phyloP scores from a whole-genome alignment of 352 stramenopile species.

The Sclerospora graminicola region DNA sequence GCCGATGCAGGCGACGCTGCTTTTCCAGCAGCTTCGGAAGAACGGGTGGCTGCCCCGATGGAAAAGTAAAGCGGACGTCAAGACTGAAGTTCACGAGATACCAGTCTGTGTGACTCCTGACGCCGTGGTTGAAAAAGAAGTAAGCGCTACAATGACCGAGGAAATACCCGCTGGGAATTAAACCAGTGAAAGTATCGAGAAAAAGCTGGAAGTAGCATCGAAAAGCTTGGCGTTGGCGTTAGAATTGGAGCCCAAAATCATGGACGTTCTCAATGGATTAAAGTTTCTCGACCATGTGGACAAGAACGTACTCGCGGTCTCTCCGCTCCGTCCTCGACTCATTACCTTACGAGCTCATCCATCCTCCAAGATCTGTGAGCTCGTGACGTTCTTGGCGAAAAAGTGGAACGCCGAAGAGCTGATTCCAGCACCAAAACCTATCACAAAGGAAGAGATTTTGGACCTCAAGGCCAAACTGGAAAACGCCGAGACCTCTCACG shows the following conservation, averaged over 20 bases:
- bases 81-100: too few relatives aligned
- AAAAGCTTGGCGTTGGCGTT: conserved; percentile 23
- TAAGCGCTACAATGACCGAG: conserved; percentile 4
- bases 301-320: too few relatives aligned
- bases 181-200: conserved; percentile 7
- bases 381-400: conserved; percentile 30
- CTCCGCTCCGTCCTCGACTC: conserved; percentile 26
- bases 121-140: too few relatives aligned
- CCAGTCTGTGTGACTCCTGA: too few relatives aligned
- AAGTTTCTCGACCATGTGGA: too few relatives aligned
- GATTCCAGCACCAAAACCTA: too few relatives aligned
- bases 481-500: conserved; percentile 30
- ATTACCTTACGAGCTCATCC: too few relatives aligned
- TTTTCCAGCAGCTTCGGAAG: too few relatives aligned
- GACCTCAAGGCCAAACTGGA: conserved; percentile 48
- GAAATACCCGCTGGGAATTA: conserved; percentile 1
- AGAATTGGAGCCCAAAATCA: conserved; percentile 29
- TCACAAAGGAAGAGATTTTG: conserved; percentile 44
- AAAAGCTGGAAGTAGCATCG: conserved; percentile 22
- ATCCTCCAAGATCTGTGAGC: conserved; percentile 18
- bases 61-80: too few relatives aligned
- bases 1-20: too few relatives aligned
- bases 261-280: conserved; percentile 23
- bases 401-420: conserved; percentile 39
- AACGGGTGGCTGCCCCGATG: too few relatives aligned